These are phyloP conservation scores for Coniferiporia sulphurascens DNA, from an alignment of 1,284 basidiomycete genomes.

Conservation along the genomic window DNA sequence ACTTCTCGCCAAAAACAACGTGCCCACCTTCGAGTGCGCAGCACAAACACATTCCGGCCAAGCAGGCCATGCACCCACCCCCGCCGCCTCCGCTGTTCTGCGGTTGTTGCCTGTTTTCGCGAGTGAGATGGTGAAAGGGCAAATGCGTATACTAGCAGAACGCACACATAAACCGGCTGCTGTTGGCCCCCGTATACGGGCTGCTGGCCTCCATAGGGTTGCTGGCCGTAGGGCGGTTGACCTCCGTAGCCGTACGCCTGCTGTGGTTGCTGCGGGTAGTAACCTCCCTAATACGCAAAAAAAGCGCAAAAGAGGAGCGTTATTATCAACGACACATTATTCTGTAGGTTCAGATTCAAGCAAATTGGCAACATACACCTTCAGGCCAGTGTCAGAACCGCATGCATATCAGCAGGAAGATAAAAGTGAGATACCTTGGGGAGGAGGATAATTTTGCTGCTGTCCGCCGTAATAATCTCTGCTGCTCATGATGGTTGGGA, in stretches of 20 bases:
- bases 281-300: constrained; percentile 32
- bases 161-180: constrained; percentile 73
- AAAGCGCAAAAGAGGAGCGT: too few relatives aligned
- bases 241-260: constrained; percentile 50
- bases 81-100: constrained; percentile 37
- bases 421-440: constrained; percentile 43
- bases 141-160: constrained; percentile 14
- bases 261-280: constrained; percentile 74
- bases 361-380: constrained; percentile 38
- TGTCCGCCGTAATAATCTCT: constrained; percentile 65
- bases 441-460: constrained; percentile 59
- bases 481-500: constrained; percentile 52
- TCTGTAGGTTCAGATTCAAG: too few relatives aligned
- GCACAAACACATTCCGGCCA: constrained; percentile 67
- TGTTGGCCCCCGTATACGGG: constrained; percentile 25
- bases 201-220: too few relatives aligned
- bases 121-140: background rate
- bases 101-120: constrained; percentile 47
- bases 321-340: too few relatives aligned
- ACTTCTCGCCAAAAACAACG: constrained; percentile 8
- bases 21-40: constrained; percentile 73
- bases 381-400: background rate
- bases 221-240: background rate
- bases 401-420: background rate
- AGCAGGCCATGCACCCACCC: constrained; percentile 59